A percentile compares a stretch with the other conserved stretches of the same genome.
These are phyloP conservation scores for Pyrenochaeta sp. DNA, from an alignment of 2,329 filamentous ascomycete species.

Conservation along the genomic window DNA sequence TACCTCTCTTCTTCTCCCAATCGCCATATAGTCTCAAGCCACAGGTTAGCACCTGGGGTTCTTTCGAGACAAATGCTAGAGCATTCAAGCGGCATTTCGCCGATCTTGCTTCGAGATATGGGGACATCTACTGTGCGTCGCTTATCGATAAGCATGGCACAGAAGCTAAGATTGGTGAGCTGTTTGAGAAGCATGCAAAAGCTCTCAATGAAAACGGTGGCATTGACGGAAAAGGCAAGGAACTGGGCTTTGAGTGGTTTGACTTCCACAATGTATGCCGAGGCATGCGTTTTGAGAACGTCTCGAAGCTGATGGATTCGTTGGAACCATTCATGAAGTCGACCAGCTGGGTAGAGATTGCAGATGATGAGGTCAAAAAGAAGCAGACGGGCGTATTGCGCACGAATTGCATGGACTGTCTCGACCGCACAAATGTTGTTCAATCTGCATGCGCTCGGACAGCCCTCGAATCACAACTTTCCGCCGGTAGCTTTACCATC, in stretches of 20 bases:
- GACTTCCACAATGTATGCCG: slow-evolving; percentile 93
- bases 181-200: slow-evolving; percentile 75
- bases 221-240: slow-evolving; percentile 56
- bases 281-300: slow-evolving; percentile 98
- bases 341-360: slow-evolving; percentile 74
- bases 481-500: slow-evolving; percentile 77
- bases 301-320: slow-evolving; percentile 77
- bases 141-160: slow-evolving; percentile 88
- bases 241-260: slow-evolving; percentile 88
- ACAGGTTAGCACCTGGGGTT: slow-evolving; percentile 81
- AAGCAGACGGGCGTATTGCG: slow-evolving; percentile 80
- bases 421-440: slow-evolving; percentile 95
- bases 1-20: slow-evolving; percentile 94
- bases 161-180: slow-evolving; percentile 79
- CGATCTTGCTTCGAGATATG: slow-evolving; percentile 74
- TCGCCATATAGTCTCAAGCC: slow-evolving; percentile 94
- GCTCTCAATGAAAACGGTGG: slow-evolving; percentile 69
- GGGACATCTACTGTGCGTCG: slow-evolving; percentile 78
- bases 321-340: slow-evolving; percentile 73
- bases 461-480: slow-evolving; percentile 81
- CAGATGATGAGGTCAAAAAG: slow-evolving; percentile 52
- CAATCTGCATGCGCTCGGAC: slow-evolving; percentile 89
- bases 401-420: slow-evolving; percentile 98
- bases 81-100: slow-evolving; percentile 85
- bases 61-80: slow-evolving; percentile 76